Conservation (phyloP, 164 flowering plant species). For the Berberis thunbergii region DNA sequence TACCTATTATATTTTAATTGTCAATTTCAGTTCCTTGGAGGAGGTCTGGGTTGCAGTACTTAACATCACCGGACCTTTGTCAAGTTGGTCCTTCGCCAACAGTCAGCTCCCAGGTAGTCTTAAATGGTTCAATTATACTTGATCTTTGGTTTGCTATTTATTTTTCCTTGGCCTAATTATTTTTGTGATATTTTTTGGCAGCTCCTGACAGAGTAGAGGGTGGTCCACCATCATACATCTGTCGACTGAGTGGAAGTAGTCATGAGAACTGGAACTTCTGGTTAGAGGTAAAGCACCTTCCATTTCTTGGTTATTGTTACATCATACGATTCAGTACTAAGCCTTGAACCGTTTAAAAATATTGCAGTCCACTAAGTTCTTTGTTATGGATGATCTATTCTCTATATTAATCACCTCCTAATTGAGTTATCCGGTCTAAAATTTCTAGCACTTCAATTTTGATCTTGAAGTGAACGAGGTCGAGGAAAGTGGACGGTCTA, state of each 20-base stretch:
- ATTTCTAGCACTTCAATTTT: no score
- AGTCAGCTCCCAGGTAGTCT: slow-evolving; percentile 55
- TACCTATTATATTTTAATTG: slow-evolving; percentile 9
- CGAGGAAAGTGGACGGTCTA: no score
- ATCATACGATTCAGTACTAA: background rate
- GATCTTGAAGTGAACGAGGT: no score
- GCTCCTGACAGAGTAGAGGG: slow-evolving; percentile 54
- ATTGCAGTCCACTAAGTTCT: background rate
- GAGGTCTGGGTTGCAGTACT: slow-evolving; percentile 95
- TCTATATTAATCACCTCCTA: no score
- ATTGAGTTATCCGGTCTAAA: no score
- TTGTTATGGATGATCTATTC: no score
- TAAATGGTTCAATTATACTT: slow-evolving; percentile 1
- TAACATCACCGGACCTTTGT: slow-evolving; percentile 88
- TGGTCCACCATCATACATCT: slow-evolving; percentile 83
- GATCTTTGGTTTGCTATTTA: background rate
- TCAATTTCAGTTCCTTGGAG: slow-evolving; percentile 58
- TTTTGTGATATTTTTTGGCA: slow-evolving; percentile 24
- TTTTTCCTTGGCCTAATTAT: background rate
- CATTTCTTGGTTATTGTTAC: no score
- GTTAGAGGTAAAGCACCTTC: slow-evolving; percentile 67
- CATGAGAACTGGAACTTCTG: slow-evolving; percentile 81
- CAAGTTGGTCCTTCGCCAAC: slow-evolving; percentile 89
- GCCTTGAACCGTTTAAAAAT: background rate
- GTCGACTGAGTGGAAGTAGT: slow-evolving; percentile 73